phyloP scores from a whole-genome alignment of 148 eudicot species.

The Cornus florida region DNA sequence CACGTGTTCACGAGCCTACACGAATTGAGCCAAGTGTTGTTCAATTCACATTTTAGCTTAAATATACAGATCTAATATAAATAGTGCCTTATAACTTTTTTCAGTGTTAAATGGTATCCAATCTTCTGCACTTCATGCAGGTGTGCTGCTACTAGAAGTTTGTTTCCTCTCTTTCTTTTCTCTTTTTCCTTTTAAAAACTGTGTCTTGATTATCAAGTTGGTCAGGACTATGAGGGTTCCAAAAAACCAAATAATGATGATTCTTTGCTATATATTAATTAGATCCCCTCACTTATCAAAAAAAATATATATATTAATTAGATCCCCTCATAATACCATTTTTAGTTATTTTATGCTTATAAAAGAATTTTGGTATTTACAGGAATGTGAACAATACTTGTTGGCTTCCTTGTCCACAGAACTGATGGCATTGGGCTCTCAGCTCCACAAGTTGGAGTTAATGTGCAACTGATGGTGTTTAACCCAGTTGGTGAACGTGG shows the following conservation, averaged over 20 bases:
- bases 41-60: too few relatives aligned
- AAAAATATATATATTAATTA: neutral
- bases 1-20: too few relatives aligned
- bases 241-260: neutral
- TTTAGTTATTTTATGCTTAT: conserved; percentile 13
- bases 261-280: neutral
- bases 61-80: too few relatives aligned
- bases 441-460: conserved; percentile 96
- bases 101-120: too few relatives aligned
- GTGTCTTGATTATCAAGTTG: neutral
- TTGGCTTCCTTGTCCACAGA: conserved; percentile 64
- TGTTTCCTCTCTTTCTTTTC: neutral
- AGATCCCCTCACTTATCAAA: neutral
- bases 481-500: conserved; percentile 91
- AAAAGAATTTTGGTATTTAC: conserved; percentile 22
- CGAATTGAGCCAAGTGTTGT: too few relatives aligned
- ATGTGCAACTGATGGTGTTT: conserved; percentile 97
- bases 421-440: conserved; percentile 99
- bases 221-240: neutral
- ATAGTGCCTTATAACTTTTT: neutral
- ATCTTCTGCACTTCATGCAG: neutral
- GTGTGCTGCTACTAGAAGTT: neutral
- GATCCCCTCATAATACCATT: neutral
- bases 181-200: neutral
- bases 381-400: conserved; percentile 44